phyloP scores from a whole-genome alignment of 2,329 filamentous ascomycete genomes.

The Arthrinium phaeospermum region DNA sequence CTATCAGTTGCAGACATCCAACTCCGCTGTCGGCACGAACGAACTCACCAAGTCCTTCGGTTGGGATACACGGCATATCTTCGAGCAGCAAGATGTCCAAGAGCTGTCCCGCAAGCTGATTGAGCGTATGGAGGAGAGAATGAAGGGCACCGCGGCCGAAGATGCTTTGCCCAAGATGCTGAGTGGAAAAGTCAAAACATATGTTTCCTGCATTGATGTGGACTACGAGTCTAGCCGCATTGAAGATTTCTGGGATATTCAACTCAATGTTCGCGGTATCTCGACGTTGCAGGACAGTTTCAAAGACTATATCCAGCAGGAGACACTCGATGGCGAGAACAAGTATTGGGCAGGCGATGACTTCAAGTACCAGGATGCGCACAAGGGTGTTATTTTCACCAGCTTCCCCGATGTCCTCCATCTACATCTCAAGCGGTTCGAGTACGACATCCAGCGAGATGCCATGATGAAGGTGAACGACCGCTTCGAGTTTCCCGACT shows the following conservation, averaged over 20 bases:
- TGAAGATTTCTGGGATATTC: constrained; percentile 99
- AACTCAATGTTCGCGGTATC: constrained; percentile 94
- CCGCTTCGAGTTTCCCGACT: constrained; percentile 85
- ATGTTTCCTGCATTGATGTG: constrained; percentile 98
- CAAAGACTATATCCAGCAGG: constrained; percentile 93
- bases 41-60: constrained; percentile 97
- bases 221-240: constrained; percentile 94
- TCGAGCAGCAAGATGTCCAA: constrained; percentile 98
- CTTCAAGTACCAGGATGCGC: constrained; percentile 91
- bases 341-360: constrained; percentile 94
- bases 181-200: constrained; percentile 97
- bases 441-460: constrained; percentile 95
- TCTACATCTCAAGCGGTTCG: constrained; percentile 94
- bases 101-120: constrained; percentile 96
- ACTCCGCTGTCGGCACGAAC: constrained; percentile 82
- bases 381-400: constrained; percentile 97
- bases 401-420: constrained; percentile 94
- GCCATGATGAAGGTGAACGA: constrained; percentile 99
- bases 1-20: constrained; percentile 90
- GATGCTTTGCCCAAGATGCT: constrained; percentile 90
- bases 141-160: constrained; percentile 95
- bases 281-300: constrained; percentile 94
- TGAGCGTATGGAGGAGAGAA: constrained; percentile 95
- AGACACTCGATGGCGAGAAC: constrained; percentile 97
- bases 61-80: constrained; percentile 97